A percentile compares a stretch with the other conserved stretches of the same genome.
Conservation (phyloP, 805 yeast genomes). For the Wickerhamiella slavikovae region DNA sequence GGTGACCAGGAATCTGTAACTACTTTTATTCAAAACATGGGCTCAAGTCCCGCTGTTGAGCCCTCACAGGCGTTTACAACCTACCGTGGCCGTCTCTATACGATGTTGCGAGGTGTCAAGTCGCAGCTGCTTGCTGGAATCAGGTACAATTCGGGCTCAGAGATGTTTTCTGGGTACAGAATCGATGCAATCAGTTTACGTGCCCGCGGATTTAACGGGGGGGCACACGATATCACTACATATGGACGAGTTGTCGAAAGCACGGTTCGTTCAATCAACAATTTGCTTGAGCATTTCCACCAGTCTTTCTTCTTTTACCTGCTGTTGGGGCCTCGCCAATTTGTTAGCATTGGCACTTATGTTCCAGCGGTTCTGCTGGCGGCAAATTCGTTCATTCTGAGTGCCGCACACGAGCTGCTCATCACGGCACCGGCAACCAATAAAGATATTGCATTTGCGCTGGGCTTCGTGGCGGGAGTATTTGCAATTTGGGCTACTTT, state of each 20-base stretch:
- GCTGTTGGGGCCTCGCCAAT: conserved; percentile 50
- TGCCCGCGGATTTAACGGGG: conserved; percentile 40
- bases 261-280: conserved; percentile 70
- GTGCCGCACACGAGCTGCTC: conserved; percentile 29
- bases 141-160: conserved; percentile 45
- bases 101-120: conserved; percentile 44
- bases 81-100: conserved; percentile 29
- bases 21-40: conserved; percentile 37
- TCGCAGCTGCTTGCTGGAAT: conserved; percentile 56
- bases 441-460: conserved; percentile 17
- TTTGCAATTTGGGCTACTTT: not conserved
- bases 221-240: conserved; percentile 67
- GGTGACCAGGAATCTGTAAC: conserved; percentile 58
- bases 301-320: conserved; percentile 91
- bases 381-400: conserved; percentile 46
- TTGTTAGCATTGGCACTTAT: conserved; percentile 87
- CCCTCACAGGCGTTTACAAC: too few species aligned
- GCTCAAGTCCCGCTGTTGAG: too few species aligned
- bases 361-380: conserved; percentile 65
- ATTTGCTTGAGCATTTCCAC: conserved; percentile 84
- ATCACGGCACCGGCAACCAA: conserved; percentile 8
- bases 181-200: conserved; percentile 71
- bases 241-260: conserved; percentile 84
- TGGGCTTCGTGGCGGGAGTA: conserved; percentile 11
- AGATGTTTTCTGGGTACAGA: conserved; percentile 90